Base-by-base conservation (phyloP, 2,329 filamentous ascomycete species). In the Plenodomus lindquistii region DNA sequence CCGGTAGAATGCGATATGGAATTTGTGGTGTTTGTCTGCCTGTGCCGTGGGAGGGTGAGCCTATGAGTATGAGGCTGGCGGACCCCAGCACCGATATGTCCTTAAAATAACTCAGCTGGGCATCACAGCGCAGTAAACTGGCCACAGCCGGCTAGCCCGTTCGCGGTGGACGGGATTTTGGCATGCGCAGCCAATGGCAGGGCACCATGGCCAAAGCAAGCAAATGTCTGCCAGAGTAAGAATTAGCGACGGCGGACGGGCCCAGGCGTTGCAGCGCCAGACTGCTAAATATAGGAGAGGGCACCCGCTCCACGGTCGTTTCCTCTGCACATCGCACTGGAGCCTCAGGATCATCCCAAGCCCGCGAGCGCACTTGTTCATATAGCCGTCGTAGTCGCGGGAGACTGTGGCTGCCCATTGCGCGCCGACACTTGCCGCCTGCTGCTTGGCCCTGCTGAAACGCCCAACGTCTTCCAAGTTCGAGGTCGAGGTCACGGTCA, bases 51-150 rank as follows among this genome's bases (percentile, higher is more conserved):
- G n/a, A n/a, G n/a, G n/a, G n/a, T n/a, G n/a, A n/a, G n/a, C n/a
- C n/a, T n/a, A n/a, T n/a, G n/a, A n/a, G n/a, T n/a, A n/a, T n/a
- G n/a, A n/a, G n/a, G n/a, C n/a, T 3, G 15, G 34, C 34, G 15
- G 37, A 50, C 46, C 55, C 44, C 37, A 19, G 53, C 35, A 27
- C 40, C 45, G 51, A 62, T 58, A 60, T 59, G 55, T 56, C 63
- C 65, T 60, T 60, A 65, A 67, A 67, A 65, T 67, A 67, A 57
- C 60, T 52, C 46, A 46, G 48, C 49, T 59, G 46, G 57, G 50
- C 51, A 37, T 46, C 11, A 35, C 38, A 34, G 42, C 24, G 27
- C 39, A 48, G 52, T 50, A 54, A 50, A 50, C 40, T 21, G 22
- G 18, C 42, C 37, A 8, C 17, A 37, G 35, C 35, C 8, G 35